phyloP scores from a whole-genome alignment of 2,329 filamentous ascomycete genomes.

The Diaporthe australafricana region DNA sequence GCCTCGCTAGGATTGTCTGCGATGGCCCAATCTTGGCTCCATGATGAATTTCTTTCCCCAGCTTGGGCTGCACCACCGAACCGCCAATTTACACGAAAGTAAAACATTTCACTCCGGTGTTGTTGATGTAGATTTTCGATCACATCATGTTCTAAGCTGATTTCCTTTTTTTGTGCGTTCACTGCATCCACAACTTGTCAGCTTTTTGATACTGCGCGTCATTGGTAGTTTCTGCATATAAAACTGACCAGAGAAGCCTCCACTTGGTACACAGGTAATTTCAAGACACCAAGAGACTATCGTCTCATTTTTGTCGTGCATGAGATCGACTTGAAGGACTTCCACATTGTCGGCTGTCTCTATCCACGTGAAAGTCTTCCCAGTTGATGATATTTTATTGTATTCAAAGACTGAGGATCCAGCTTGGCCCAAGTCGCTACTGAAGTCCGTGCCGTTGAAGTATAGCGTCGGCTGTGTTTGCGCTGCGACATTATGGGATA shows the following conservation, averaged over 20 bases:
- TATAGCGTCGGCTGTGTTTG: neutral
- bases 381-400: fast-evolving
- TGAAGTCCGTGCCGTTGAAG: neutral
- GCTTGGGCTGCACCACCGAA: fast-evolving
- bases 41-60: neutral
- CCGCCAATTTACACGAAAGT: neutral
- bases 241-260: neutral
- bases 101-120: neutral
- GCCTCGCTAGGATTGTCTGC: neutral
- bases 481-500: neutral
- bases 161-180: neutral
- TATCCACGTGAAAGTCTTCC: neutral
- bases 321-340: neutral
- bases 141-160: neutral
- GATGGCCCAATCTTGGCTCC: neutral
- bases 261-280: neutral
- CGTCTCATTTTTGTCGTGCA: fast-evolving
- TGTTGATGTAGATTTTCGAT: neutral
- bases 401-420: neutral
- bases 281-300: neutral
- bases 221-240: no score
- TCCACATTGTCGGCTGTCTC: no score
- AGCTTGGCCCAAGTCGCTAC: no score
- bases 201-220: no score
- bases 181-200: neutral